Conservation (phyloP, 2,329 filamentous ascomycete genomes). For the Hortaea werneckii region DNA sequence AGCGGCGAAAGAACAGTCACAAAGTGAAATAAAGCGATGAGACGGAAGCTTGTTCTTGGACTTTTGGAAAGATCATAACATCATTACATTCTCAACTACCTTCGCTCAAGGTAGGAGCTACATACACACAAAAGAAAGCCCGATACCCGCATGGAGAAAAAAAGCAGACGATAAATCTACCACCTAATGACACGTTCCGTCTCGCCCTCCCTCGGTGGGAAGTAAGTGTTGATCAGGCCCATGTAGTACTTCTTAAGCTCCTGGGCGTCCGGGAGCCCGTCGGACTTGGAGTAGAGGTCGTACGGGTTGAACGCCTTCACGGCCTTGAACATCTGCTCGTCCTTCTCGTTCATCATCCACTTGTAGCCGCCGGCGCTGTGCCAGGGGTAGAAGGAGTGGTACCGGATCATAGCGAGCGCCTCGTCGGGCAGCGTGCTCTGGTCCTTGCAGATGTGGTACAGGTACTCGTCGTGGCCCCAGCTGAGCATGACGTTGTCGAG, state of each 20-base stretch:
- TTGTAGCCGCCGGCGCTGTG: slow-evolving; percentile 70
- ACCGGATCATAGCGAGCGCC: slow-evolving; percentile 84
- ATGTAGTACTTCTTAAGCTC: slow-evolving; percentile 71
- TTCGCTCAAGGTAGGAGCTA: neutral
- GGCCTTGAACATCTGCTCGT: slow-evolving; percentile 67
- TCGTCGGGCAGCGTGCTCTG: slow-evolving; percentile 70
- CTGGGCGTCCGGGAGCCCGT: slow-evolving; percentile 64
- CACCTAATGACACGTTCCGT: slow-evolving; percentile 52
- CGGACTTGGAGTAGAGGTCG: slow-evolving; percentile 85
- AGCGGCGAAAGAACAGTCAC: too few relatives aligned
- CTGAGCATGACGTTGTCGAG: slow-evolving; percentile 81
- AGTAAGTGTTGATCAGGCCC: slow-evolving; percentile 60
- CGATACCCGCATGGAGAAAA: too few relatives aligned
- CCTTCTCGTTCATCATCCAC: slow-evolving; percentile 75
- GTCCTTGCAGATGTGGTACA: slow-evolving; percentile 77
- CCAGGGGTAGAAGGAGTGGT: slow-evolving; percentile 91
- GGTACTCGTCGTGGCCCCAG: slow-evolving; percentile 83
- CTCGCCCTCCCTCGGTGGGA: slow-evolving; percentile 28
- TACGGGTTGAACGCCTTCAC: slow-evolving; percentile 86
- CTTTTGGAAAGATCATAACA: neutral
- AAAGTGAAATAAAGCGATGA: too few relatives aligned
- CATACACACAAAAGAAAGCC: too few relatives aligned
- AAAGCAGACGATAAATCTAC: slow-evolving; percentile 30
- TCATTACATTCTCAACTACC: slow-evolving; percentile 1
- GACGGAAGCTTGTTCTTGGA: too few relatives aligned